A percentile compares a stretch with the other conserved stretches of the same genome.
Evolutionary conservation across 2,329 filamentous ascomycete species (phyloP).

Genomic region (Helicocarpus griseus): DNA sequence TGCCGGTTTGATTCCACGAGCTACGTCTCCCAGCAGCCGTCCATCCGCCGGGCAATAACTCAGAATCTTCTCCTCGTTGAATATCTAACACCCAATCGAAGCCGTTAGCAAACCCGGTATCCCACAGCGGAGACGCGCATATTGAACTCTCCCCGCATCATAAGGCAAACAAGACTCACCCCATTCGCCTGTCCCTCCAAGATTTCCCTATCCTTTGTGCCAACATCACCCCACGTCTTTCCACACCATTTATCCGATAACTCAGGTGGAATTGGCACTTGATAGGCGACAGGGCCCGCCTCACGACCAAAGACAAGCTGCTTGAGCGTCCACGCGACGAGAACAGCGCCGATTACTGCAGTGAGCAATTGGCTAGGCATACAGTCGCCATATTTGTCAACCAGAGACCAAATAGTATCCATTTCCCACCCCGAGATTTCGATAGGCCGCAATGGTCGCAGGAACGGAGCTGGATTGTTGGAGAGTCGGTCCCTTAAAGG

Average conservation of each 20-base stretch:
- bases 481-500: not conserved
- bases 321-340: slow-evolving; percentile 6
- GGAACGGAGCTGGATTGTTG: not conserved
- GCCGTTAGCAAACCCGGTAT: not conserved
- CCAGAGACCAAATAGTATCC: slow-evolving; percentile 5
- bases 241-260: slow-evolving; percentile 22
- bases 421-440: not conserved
- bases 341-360: slow-evolving; percentile 1
- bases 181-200: slow-evolving; percentile 30
- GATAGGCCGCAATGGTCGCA: not conserved
- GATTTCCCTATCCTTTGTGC: slow-evolving; percentile 24
- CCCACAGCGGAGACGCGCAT: not conserved
- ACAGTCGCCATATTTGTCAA: slow-evolving; percentile 1
- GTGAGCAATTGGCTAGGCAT: slow-evolving; percentile 6
- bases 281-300: slow-evolving; percentile 29
- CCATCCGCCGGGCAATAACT: slow-evolving; percentile 72
- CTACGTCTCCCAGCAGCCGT: slow-evolving; percentile 55
- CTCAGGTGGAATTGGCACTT: slow-evolving; percentile 28
- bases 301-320: slow-evolving; percentile 11
- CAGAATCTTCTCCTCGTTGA: slow-evolving; percentile 30
- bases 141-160: too few relatives aligned
- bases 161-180: slow-evolving; percentile 22
- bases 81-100: slow-evolving; percentile 16
- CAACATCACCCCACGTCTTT: slow-evolving; percentile 27
- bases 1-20: slow-evolving; percentile 58